Evolutionary conservation across 1,284 basidiomycete genomes (phyloP).

Genomic region (Moesziomyces sp.): DNA sequence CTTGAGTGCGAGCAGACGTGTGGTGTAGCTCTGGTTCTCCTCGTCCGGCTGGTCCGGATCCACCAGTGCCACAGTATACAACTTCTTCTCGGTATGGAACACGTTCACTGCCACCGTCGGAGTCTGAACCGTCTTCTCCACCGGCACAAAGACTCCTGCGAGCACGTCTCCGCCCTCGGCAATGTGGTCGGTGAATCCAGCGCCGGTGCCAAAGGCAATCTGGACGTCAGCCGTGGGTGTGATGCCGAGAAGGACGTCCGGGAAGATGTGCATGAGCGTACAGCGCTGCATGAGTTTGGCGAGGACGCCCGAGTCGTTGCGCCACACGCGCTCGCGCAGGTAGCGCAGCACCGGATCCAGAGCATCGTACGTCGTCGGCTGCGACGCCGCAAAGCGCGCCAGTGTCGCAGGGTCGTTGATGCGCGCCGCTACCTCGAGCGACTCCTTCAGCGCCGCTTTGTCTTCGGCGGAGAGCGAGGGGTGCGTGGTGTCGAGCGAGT

Average conservation of each 20-base stretch:
- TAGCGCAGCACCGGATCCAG: constrained; percentile 78
- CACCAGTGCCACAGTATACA: constrained; percentile 89
- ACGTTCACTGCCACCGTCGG: constrained; percentile 78
- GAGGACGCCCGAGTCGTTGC: constrained; percentile 63
- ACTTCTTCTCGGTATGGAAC: constrained; percentile 80
- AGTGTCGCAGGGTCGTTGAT: constrained; percentile 81
- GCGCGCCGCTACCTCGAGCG: constrained; percentile 76
- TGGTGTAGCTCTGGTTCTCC: constrained; percentile 75
- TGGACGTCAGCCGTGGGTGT: constrained; percentile 80
- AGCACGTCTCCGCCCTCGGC: constrained; percentile 73
- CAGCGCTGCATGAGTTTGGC: constrained; percentile 84
- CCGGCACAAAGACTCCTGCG: constrained; percentile 72
- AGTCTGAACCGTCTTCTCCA: constrained; percentile 73
- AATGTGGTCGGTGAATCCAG: constrained; percentile 60
- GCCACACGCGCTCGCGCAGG: constrained; percentile 85
- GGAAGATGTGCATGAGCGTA: constrained; percentile 87
- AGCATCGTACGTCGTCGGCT: constrained; percentile 65
- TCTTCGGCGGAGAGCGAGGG: constrained; percentile 6
- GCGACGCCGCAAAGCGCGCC: constrained; percentile 74
- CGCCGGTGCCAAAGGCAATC: constrained; percentile 72
- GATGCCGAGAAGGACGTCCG: constrained; percentile 81
- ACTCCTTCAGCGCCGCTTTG: constrained; percentile 59
- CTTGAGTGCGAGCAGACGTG: constrained; percentile 88
- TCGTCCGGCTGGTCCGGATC: constrained; percentile 89
- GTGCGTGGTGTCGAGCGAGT: constrained; percentile 49